These are phyloP conservation scores for Hypholoma fasciculare DNA, from an alignment of 768 basidiomycete genomes.

Conservation along the genomic window DNA sequence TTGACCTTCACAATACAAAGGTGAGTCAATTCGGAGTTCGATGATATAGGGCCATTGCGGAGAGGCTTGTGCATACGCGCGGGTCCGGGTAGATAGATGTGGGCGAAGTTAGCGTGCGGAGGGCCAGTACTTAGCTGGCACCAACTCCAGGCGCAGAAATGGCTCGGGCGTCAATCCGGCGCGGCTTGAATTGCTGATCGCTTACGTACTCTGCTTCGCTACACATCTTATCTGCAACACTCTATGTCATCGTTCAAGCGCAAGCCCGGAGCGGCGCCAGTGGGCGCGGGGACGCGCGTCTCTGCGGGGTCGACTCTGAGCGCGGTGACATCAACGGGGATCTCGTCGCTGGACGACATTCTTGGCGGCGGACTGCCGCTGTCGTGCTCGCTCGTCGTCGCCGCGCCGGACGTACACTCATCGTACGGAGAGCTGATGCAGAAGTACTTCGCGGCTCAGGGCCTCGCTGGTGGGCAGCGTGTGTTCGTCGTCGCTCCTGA, in stretches of 20 bases:
- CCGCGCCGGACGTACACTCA: conserved; percentile 86
- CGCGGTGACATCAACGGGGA: conserved; percentile 76
- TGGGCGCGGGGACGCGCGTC: conserved; percentile 53
- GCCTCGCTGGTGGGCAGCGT: conserved; percentile 69
- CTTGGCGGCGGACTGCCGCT: conserved; percentile 91
- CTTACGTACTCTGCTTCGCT: not conserved
- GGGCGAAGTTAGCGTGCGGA: no score
- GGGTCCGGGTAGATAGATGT: no score
- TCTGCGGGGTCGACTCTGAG: conserved; percentile 59
- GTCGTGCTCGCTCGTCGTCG: conserved; percentile 67
- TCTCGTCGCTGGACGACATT: conserved; percentile 93
- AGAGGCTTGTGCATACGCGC: no score
- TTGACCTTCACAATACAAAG: no score
- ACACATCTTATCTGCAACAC: not conserved
- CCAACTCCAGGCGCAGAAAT: no score
- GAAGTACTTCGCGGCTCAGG: conserved; percentile 90
- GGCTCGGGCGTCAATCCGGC: not conserved
- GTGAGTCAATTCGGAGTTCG: no score
- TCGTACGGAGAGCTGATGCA: conserved; percentile 83
- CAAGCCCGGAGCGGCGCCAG: conserved; percentile 36
- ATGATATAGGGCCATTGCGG: no score
- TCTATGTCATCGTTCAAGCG: conserved; percentile 83
- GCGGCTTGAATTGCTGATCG: not conserved
- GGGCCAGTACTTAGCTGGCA: no score
- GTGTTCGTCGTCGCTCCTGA: conserved; percentile 67